These are phyloP conservation scores for Sanguinoderma infundibulare DNA, from an alignment of 1,284 basidiomycete genomes.

Conservation along the genomic window DNA sequence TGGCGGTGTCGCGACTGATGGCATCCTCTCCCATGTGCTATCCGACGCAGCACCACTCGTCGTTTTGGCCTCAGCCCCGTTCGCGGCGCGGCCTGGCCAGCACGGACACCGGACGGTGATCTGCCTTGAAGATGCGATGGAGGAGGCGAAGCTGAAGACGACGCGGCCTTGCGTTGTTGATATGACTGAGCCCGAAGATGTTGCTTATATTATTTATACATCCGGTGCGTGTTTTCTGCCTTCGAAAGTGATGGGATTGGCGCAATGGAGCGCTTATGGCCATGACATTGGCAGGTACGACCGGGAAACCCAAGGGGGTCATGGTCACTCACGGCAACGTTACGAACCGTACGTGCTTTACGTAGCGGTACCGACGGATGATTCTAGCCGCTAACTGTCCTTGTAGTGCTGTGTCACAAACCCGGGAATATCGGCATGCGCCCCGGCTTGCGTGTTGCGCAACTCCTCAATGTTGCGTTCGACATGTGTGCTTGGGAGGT, in stretches of 20 bases:
- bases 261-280: not conserved
- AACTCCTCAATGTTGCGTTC: constrained; percentile 59
- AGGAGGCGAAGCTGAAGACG: constrained; percentile 5
- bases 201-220: constrained; percentile 59
- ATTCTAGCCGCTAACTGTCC: too few species aligned
- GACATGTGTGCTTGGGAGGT: constrained; percentile 66
- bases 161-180: not conserved
- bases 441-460: constrained; percentile 52
- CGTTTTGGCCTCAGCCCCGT: not conserved
- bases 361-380: too few species aligned
- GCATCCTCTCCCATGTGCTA: constrained; percentile 49
- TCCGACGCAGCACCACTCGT: constrained; percentile 44
- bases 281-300: constrained; percentile 45
- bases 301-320: constrained; percentile 51
- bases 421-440: constrained; percentile 56
- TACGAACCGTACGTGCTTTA: constrained; percentile 50
- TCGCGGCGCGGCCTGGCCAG: not conserved
- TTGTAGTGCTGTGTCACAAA: constrained; percentile 47
- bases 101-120: not conserved
- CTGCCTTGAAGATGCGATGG: constrained; percentile 12
- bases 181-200: constrained; percentile 34
- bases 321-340: constrained; percentile 55
- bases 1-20: constrained; percentile 52
- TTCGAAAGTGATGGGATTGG: not conserved
- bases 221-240: constrained; percentile 42